Conservation (phyloP, 495 filamentous ascomycete species). For the Rhypophila decipiens region DNA sequence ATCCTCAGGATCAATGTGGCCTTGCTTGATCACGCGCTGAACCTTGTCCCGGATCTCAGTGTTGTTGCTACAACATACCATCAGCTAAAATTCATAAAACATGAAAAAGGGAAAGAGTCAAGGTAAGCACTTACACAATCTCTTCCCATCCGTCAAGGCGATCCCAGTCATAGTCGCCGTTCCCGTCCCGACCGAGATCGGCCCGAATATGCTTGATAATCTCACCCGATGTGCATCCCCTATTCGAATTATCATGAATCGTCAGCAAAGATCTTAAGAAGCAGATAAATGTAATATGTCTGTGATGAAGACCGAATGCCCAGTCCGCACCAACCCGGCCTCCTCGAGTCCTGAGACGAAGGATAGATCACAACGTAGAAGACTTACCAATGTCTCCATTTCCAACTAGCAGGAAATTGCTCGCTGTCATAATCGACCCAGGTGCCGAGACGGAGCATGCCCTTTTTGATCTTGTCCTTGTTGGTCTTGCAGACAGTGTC, state of each 20-base stretch:
- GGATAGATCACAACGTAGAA: too few species aligned
- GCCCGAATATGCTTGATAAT: constrained; percentile 52
- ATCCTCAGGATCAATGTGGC: constrained; percentile 69
- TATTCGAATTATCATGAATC: constrained; percentile 23
- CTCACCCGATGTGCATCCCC: constrained; percentile 74
- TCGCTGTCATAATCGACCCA: constrained; percentile 56
- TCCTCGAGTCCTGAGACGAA: too few species aligned
- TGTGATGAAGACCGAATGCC: not conserved
- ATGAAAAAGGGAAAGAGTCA: not conserved
- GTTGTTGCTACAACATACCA: constrained; percentile 16
- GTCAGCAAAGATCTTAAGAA: not conserved
- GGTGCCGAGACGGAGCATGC: constrained; percentile 62
- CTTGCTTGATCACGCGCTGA: constrained; percentile 53
- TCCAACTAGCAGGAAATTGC: constrained; percentile 43
- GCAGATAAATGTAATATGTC: too few species aligned
- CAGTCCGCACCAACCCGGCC: too few species aligned
- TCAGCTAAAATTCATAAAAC: constrained; percentile 1
- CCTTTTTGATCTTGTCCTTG: constrained; percentile 66
- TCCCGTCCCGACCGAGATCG: constrained; percentile 21
- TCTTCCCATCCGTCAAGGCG: constrained; percentile 68
- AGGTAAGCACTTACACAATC: constrained; percentile 34
- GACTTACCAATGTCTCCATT: constrained; percentile 74
- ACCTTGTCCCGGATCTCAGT: constrained; percentile 57
- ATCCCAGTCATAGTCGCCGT: constrained; percentile 36
- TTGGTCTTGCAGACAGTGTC: constrained; percentile 59